Evolutionary conservation across 768 basidiomycete genomes (phyloP), one percentile per base, ranked within the genome.

Genomic region (Chalciporus pseudorubinellus): DNA sequence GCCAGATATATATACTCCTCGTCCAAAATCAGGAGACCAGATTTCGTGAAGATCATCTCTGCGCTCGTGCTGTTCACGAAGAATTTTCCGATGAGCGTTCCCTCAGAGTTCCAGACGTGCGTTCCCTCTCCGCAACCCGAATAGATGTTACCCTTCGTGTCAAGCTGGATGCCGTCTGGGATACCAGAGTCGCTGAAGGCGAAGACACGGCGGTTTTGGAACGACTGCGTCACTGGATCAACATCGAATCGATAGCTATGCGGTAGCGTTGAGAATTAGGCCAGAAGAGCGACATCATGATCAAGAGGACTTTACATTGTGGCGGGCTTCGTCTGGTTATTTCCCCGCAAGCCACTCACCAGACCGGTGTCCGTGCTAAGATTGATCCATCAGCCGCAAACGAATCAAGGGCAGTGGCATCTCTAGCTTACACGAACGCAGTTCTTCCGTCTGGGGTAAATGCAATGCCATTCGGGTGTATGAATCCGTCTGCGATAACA

Each of bases 401-500:
- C 6, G 33, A 42, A 54, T 16, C 42, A 50, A 53, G 38, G 49
- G 20, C 47, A 56, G 9, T 45, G 42, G 48, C 14, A 18, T 13
- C 14, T 52, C 18, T 19, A 28, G 53, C 77, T 54, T 48, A 75
- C 85, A 90, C 72, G 60, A 84, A 92, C 4, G 81, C 87, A 8
- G 72, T 78, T 44, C 67, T 77, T 9, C 87, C 86, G 55, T 85
- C 81, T 2, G 72, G 68, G n/a, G 78, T 79, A 64, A 91, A 84
- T 0, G 86, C 85, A 46, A 92, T 78, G 1, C 89, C 91, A 60
- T 92, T 92, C 39, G 78, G 78, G 58, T 79, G 78, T 55, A 78
- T 76, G 60, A 92, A 86, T n/a, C 82, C 85, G 55, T 87, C 85
- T 3, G 91, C 89, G 3, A 89, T 86, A 14, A 86, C 84, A 6